These are phyloP conservation scores for Ophiostoma perfectum DNA, from an alignment of 2,329 filamentous ascomycete species.

Conservation along the genomic window DNA sequence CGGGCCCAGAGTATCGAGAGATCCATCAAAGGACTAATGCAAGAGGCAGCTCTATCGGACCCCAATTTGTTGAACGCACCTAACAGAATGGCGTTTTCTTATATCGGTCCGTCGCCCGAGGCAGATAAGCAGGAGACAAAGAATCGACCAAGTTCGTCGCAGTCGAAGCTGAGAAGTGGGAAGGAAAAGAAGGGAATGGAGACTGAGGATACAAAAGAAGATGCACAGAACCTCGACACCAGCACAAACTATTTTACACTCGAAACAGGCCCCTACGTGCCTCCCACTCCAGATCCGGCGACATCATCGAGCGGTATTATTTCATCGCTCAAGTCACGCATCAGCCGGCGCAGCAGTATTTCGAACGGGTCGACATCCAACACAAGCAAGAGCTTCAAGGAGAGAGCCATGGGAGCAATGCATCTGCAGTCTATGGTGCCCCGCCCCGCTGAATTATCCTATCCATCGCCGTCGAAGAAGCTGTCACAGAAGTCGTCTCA, in stretches of 20 bases:
- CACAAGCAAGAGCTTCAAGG: conserved; percentile 23
- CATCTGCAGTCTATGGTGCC: conserved; percentile 12
- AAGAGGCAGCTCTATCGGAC: conserved; percentile 25
- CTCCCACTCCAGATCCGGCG: neutral
- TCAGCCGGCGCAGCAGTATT: conserved; percentile 23
- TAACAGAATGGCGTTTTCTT: conserved; percentile 14
- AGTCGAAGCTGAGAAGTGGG: neutral
- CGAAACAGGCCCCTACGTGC: conserved; percentile 14
- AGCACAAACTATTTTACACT: conserved; percentile 19
- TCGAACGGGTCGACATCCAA: conserved; percentile 21
- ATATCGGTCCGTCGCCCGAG: neutral
- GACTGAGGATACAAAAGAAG: neutral
- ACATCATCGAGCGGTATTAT: conserved; percentile 20
- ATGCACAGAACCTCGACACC: neutral
- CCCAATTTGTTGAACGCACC: conserved; percentile 5
- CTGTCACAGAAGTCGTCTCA: neutral
- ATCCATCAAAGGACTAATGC: conserved; percentile 29
- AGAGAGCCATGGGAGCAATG: conserved; percentile 22
- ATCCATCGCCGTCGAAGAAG: neutral
- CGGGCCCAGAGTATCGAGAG: conserved; percentile 31
- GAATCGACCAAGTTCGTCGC: neutral
- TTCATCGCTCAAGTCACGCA: conserved; percentile 25
- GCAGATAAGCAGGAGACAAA: neutral
- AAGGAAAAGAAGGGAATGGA: neutral
- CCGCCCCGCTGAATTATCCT: neutral